These are phyloP conservation scores for Aaosphaeria pasadenensis DNA, from an alignment of 2,329 filamentous ascomycete genomes.

Conservation along the genomic window DNA sequence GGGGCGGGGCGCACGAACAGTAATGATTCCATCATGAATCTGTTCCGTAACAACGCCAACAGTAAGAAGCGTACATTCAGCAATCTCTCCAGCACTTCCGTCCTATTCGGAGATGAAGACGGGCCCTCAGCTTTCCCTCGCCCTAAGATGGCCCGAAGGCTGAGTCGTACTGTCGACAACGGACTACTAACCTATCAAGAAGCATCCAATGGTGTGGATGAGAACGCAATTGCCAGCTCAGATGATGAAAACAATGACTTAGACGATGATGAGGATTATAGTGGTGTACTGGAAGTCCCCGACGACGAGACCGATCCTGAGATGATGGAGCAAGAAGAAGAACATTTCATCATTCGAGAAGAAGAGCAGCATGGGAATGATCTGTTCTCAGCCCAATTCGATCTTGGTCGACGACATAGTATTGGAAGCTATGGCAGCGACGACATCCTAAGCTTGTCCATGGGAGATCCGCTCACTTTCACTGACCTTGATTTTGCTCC, in stretches of 20 bases:
- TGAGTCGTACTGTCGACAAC: slow-evolving; percentile 30
- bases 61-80: slow-evolving; percentile 39
- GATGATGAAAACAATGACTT: slow-evolving; percentile 13
- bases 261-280: slow-evolving; percentile 54
- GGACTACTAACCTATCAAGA: slow-evolving; percentile 36
- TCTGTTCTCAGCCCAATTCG: slow-evolving; percentile 24
- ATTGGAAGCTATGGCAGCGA: slow-evolving; percentile 32
- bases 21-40: slow-evolving; percentile 26
- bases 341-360: slow-evolving; percentile 63
- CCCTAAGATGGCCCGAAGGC: slow-evolving; percentile 34
- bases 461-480: not conserved
- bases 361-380: slow-evolving; percentile 25
- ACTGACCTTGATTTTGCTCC: slow-evolving; percentile 24
- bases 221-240: slow-evolving; percentile 34
- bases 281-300: slow-evolving; percentile 73
- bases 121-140: slow-evolving; percentile 30
- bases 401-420: slow-evolving; percentile 33
- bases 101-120: slow-evolving; percentile 34
- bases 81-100: slow-evolving; percentile 36
- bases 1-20: slow-evolving; percentile 27
- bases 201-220: slow-evolving; percentile 17
- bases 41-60: slow-evolving; percentile 18
- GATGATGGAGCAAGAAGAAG: slow-evolving; percentile 74
- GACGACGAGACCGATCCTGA: slow-evolving; percentile 76
- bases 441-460: slow-evolving; percentile 13